Percentiles rank a stretch among this genome's conserved stretches.
Conservation (phyloP, 306 rosid species). For the Rosa chinensis region DNA sequence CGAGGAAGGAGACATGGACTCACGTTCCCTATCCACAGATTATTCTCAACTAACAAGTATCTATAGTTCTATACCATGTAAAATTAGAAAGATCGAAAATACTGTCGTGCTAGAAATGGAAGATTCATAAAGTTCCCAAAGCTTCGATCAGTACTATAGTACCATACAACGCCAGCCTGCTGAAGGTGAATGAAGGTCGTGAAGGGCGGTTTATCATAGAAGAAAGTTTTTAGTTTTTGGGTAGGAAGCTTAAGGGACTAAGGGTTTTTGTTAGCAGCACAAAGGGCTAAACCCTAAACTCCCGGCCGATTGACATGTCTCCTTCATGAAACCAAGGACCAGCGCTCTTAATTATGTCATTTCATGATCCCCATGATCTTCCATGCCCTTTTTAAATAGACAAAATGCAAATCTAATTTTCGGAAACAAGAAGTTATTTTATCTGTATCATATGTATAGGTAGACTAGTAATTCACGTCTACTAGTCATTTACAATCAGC, state of each 20-base stretch:
- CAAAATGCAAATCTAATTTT: neutral
- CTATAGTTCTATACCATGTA: no score
- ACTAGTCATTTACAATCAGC: neutral
- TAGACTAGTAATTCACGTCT: neutral
- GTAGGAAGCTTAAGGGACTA: no score
- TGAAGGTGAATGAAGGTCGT: neutral
- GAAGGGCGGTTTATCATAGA: neutral
- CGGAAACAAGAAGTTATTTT: neutral
- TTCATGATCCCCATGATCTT: neutral
- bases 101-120: neutral
- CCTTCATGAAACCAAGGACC: no score
- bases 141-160: neutral
- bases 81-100: no score
- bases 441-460: neutral
- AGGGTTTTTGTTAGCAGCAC: neutral
- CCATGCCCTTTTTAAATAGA: neutral
- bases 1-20: neutral
- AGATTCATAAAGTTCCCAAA: neutral
- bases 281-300: neutral
- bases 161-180: neutral
- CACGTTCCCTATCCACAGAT: neutral
- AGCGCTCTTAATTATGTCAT: neutral
- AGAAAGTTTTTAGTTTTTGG: neutral
- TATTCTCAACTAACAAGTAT: neutral
- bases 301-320: neutral